Evolutionary conservation across 2,329 filamentous ascomycete genomes (phyloP), one percentile per base, ranked within the genome.

Genomic region (Ceratocystis albifundus): DNA sequence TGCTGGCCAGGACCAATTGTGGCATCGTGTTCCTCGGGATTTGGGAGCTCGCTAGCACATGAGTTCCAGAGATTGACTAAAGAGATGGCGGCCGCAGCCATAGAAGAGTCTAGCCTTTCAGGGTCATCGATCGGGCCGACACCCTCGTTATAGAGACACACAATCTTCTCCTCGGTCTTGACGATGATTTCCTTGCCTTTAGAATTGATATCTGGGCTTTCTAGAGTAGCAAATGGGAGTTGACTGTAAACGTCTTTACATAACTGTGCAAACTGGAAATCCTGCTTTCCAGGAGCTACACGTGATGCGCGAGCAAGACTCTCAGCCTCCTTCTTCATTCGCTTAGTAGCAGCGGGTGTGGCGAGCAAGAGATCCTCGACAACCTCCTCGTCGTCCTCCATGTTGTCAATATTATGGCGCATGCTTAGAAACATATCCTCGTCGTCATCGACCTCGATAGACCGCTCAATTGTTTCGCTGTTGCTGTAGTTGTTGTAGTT

Each of bases 121-220:
- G 79, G 76, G 67, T 85, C 79, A 44, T 86, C 81, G 65, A 80
- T 77, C 3, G 79, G 74, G 20, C 81, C 82, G 15, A 85, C 79
- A 0, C 83, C 82, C 67, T 85, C 81, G 61, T 82, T 80, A 70
- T 89, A 89, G 20, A 92, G 77, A 64, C 79, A 79, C 62, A 80
- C 80, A 48, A 96, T 77, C 50, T 90, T 76, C 48, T 84, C 80
- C 73, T 96, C 92, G 10, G 89, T 95, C 62, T 83, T 80, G 44
- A 95, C 76, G 59, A 96, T 84, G 22, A 96, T 75, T 59, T 86
- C 80, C 73, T 96, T 92, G 10, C 88, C 95, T 61, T 83, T 80
- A 44, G 95, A 76, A 59, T 96, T 84, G 22, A 96, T 75, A 57
- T 86, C 80, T 68, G 87, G 84, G 1, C 86, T 78, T 75, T 96